phyloP scores from a whole-genome alignment of 2,329 filamentous ascomycete species.

The Hypoxylon sp. region DNA sequence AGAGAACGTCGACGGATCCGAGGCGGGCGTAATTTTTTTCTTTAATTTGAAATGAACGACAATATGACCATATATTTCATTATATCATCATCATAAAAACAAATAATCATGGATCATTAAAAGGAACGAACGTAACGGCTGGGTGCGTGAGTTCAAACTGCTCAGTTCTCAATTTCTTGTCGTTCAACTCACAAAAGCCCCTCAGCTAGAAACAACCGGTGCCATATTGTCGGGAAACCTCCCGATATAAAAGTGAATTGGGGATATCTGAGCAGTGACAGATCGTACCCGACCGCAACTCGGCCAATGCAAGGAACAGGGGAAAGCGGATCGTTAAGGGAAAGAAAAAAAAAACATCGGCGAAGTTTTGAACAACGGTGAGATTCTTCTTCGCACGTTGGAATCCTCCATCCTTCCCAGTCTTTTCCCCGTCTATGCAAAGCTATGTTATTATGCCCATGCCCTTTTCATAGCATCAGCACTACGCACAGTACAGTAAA shows the following conservation, averaged over 20 bases:
- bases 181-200: slow-evolving; percentile 14
- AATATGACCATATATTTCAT: slow-evolving; percentile 31
- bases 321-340: slow-evolving; percentile 25
- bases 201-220: slow-evolving; percentile 15
- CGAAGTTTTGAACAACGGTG: slow-evolving; percentile 22
- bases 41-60: slow-evolving; percentile 32
- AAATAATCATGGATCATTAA: slow-evolving; percentile 17
- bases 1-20: slow-evolving; percentile 28
- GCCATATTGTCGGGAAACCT: slow-evolving; percentile 20
- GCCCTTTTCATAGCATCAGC: slow-evolving; percentile 37
- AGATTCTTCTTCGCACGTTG: slow-evolving; percentile 18
- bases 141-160: not conserved
- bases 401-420: slow-evolving; percentile 30
- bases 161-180: slow-evolving; percentile 8
- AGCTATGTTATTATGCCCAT: no score
- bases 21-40: slow-evolving; percentile 21
- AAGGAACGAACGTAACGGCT: slow-evolving; percentile 19
- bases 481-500: slow-evolving; percentile 32
- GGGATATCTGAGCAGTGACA: slow-evolving; percentile 11
- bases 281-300: slow-evolving; percentile 20
- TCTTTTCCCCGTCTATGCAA: not conserved
- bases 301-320: slow-evolving; percentile 35
- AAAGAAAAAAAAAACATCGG: slow-evolving; percentile 14
- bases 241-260: slow-evolving; percentile 30
- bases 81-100: slow-evolving; percentile 29